These are phyloP conservation scores for Cafeteria roenbergensis DNA, from an alignment of 108 stramenopile species.

Conservation along the genomic window DNA sequence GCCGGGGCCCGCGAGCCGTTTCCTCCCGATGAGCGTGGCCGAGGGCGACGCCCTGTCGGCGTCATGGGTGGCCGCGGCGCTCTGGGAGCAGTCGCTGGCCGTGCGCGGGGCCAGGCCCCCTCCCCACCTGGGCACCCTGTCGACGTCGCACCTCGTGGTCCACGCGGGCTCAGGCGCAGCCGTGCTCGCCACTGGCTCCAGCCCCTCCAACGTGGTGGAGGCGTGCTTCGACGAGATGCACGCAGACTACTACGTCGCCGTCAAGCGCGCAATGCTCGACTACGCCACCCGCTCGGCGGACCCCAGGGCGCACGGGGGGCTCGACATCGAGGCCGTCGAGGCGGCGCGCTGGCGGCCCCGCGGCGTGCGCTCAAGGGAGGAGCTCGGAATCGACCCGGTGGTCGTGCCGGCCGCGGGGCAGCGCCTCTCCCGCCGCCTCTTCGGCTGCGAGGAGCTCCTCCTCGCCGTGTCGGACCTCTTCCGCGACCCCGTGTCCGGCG, in stretches of 20 bases:
- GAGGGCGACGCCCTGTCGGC: background rate
- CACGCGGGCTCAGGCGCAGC: background rate
- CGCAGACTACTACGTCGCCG: background rate
- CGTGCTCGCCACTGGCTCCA: background rate
- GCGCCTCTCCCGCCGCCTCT: background rate
- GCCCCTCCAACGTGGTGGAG: background rate
- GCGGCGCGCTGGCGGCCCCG: background rate
- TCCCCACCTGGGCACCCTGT: background rate
- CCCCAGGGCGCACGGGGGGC: background rate
- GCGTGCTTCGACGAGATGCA: background rate
- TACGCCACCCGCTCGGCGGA: background rate
- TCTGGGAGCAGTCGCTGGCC: background rate
- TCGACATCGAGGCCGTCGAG: background rate
- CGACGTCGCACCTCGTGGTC: background rate
- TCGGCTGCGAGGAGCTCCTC: background rate
- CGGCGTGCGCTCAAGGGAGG: background rate
- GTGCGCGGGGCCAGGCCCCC: too few relatives aligned
- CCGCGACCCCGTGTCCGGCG: background rate
- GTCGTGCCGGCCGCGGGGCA: background rate
- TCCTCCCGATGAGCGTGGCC: background rate
- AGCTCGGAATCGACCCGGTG: background rate
- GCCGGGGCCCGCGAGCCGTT: too few relatives aligned
- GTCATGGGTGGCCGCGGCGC: background rate
- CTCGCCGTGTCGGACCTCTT: background rate
- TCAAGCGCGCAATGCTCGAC: background rate